Evolutionary conservation across 225 moss, liverwort and hornwort species (phyloP).

Genomic region (Asterella californica): DNA sequence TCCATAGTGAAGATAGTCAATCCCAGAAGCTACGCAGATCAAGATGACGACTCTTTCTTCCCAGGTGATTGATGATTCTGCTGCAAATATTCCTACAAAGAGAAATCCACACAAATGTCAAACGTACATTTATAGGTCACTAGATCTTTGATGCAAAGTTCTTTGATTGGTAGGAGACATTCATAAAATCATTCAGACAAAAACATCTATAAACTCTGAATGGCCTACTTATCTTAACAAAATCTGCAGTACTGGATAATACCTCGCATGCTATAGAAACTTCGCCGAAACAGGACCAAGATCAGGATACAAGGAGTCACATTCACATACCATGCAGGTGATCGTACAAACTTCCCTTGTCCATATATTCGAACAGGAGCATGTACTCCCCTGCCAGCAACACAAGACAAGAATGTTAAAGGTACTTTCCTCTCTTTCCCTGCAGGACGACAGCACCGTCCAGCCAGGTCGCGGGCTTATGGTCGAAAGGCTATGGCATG

Average conservation of each 20-base stretch:
- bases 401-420: background rate
- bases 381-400: conserved; percentile 33
- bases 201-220: too few species aligned
- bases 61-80: conserved; percentile 23
- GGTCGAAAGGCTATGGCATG: too few species aligned
- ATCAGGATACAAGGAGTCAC: background rate
- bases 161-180: too few species aligned
- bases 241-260: too few species aligned
- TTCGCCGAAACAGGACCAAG: too few species aligned
- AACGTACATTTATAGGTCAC: too few species aligned
- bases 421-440: background rate
- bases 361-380: conserved; percentile 43
- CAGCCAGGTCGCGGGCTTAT: background rate
- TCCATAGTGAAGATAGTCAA: conserved; percentile 45
- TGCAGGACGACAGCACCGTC: background rate
- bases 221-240: too few species aligned
- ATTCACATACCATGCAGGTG: conserved; percentile 32
- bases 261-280: too few species aligned
- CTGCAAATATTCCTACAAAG: background rate
- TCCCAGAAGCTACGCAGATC: conserved; percentile 33
- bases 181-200: too few species aligned
- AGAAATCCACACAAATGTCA: background rate
- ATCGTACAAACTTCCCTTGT: conserved; percentile 32
- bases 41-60: conserved; percentile 27
- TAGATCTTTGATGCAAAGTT: too few species aligned